Evolutionary conservation across 768 basidiomycete species (phyloP).

Genomic region (Coprinellus aureogranulatus): DNA sequence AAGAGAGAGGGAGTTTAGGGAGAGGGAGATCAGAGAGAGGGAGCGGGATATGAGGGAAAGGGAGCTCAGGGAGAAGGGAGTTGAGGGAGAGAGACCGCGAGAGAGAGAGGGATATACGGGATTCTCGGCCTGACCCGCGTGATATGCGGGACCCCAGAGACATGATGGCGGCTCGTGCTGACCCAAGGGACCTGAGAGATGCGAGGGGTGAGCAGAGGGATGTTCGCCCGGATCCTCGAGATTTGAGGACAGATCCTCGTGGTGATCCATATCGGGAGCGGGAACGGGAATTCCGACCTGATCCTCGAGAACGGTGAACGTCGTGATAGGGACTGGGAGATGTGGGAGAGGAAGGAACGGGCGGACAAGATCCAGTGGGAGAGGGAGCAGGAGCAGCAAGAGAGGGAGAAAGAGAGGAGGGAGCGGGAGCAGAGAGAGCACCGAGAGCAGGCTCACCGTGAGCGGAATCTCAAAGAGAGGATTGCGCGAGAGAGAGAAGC

Average conservation of each 20-base stretch:
- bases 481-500: background rate
- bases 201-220: background rate
- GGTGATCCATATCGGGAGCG: background rate
- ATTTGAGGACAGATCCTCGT: background rate
- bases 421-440: background rate
- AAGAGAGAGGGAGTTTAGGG: slow-evolving; percentile 5
- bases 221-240: background rate
- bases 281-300: background rate
- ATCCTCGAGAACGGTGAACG: background rate
- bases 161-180: background rate
- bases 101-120: slow-evolving; percentile 1
- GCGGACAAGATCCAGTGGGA: background rate
- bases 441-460: background rate
- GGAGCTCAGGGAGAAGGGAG: background rate
- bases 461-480: background rate
- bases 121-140: no score
- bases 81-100: background rate
- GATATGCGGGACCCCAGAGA: slow-evolving; percentile 5
- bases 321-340: background rate
- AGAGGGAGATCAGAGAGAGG: background rate
- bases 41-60: slow-evolving; percentile 3
- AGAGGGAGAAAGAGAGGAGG: background rate
- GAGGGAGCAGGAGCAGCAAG: slow-evolving; percentile 3
- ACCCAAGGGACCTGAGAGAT: background rate
- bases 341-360: background rate